Base-by-base conservation (phyloP, 2,329 filamentous ascomycete genomes). In the Apiospora kogelbergensis region DNA sequence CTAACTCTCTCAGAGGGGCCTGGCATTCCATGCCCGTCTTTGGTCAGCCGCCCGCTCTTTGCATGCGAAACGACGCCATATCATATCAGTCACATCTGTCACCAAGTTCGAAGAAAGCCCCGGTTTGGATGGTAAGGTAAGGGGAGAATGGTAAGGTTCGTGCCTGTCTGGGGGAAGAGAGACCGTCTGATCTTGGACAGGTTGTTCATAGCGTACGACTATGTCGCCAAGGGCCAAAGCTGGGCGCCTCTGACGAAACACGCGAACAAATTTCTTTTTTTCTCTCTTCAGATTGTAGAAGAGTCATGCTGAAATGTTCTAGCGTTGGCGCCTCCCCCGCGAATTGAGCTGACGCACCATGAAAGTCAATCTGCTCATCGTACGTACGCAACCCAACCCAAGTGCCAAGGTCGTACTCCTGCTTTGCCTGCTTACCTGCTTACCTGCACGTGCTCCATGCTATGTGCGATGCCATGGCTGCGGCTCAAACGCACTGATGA, bases 301-400 rank as follows among this genome's bases (percentile, higher is more conserved):
- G 53, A 60, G 53, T 60, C 53, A 60, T 60, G 53, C 6, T n/a
- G 30, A 11, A n/a, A n/a, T 37, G 53, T 60, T 60, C 53, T 60
- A 60, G 53, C 53, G 53, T 37, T 60, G 53, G 53, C 53, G 30
- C 53, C 53, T 60, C 53, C 53, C 53, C 53, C 53, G 53, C 53
- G 53, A 60, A 60, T 60, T 57, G 53, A 60, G 53, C 53, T n/a
- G 53, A 60, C 53, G 53, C 53, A 60, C 30, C 53, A 37, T 22
- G 3, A 37, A 60, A 60, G 53, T 60, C 53, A 60, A 60, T 60
- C 53, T 60, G 30, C 5, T 26, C 30, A 37, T 60, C 53, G 53
- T 60, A 60, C 30, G 48, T 33, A 57, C 48, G 48, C 48, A 20
- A 15, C 4, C 24, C 20, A n/a, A n/a, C n/a, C n/a, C n/a, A n/a